Evolutionary conservation across 495 filamentous ascomycete genomes (phyloP).

Genomic region (Daldinia concentrica): DNA sequence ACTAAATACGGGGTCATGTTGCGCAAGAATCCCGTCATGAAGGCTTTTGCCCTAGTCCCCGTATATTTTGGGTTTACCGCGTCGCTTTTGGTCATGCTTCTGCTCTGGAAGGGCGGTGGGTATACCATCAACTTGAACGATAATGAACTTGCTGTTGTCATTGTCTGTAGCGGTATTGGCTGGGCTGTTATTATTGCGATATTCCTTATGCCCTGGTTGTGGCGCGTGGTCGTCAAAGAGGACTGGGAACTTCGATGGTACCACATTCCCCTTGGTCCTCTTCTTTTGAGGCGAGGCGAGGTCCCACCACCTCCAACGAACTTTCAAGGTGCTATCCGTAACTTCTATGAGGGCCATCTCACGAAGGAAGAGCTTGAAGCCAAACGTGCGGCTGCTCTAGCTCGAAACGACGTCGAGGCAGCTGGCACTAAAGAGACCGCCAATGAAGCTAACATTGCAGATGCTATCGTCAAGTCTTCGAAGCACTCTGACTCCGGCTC

Average conservation of each 20-base stretch:
- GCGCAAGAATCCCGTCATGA: conserved; percentile 65
- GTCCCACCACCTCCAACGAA: conserved; percentile 57
- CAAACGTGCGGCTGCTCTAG: conserved; percentile 40
- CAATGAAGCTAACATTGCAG: conserved; percentile 29
- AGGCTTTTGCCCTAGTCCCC: conserved; percentile 66
- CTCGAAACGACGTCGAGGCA: conserved; percentile 40
- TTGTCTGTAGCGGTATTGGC: conserved; percentile 66
- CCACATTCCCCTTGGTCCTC: conserved; percentile 65
- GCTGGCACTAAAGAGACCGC: conserved; percentile 36
- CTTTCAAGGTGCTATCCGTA: conserved; percentile 52
- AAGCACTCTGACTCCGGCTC: conserved; percentile 9
- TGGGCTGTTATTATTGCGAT: conserved; percentile 60
- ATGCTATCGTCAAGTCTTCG: conserved; percentile 34
- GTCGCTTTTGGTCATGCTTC: conserved; percentile 69
- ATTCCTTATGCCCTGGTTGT: conserved; percentile 72
- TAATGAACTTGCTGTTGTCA: conserved; percentile 62
- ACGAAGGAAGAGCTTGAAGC: conserved; percentile 59
- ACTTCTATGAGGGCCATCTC: conserved; percentile 64
- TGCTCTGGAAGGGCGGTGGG: conserved; percentile 65
- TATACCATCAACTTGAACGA: conserved; percentile 57
- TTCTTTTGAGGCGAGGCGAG: conserved; percentile 61
- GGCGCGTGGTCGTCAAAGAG: conserved; percentile 64
- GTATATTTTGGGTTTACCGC: conserved; percentile 70
- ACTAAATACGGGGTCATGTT: conserved; percentile 71
- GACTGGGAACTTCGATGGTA: conserved; percentile 67